Percentiles rank a stretch among this genome's conserved stretches.
These are phyloP conservation scores for Barnettozyma californica DNA, from an alignment of 805 yeast genomes.

Conservation along the genomic window DNA sequence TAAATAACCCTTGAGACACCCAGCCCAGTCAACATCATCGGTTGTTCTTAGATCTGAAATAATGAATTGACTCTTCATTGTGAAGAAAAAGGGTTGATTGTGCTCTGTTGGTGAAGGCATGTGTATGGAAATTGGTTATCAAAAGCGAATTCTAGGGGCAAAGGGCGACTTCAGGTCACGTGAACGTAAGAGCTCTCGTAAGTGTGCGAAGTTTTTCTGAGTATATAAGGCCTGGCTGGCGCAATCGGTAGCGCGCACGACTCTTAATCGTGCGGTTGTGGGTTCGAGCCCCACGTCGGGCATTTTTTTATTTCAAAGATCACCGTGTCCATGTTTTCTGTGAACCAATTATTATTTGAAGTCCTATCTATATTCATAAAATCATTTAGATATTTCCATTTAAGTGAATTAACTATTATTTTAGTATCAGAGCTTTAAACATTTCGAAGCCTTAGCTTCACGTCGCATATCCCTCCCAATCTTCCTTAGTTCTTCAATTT, in stretches of 20 bases:
- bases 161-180: too few relatives aligned
- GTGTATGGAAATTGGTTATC: not conserved
- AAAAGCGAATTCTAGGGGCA: too few relatives aligned
- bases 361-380: not conserved
- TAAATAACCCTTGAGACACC: slow-evolving; percentile 54
- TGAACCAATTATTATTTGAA: too few relatives aligned
- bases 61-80: slow-evolving; percentile 15
- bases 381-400: not conserved
- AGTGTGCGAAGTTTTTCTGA: too few relatives aligned
- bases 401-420: not conserved
- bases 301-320: not conserved
- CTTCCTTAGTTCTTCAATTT: slow-evolving; percentile 16
- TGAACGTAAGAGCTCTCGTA: too few relatives aligned
- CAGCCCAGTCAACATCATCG: slow-evolving; percentile 59
- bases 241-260: slow-evolving; percentile 4
- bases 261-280: slow-evolving; percentile 4
- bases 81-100: not conserved
- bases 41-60: slow-evolving; percentile 35
- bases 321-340: too few relatives aligned
- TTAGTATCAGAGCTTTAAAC: not conserved
- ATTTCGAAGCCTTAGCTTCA: slow-evolving; percentile 2
- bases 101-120: not conserved
- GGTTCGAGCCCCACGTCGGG: slow-evolving; percentile 4
- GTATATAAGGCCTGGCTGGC: slow-evolving; percentile 1
- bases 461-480: slow-evolving; percentile 17